phyloP scores from a whole-genome alignment of 768 basidiomycete genomes.

The Suillus discolor region DNA sequence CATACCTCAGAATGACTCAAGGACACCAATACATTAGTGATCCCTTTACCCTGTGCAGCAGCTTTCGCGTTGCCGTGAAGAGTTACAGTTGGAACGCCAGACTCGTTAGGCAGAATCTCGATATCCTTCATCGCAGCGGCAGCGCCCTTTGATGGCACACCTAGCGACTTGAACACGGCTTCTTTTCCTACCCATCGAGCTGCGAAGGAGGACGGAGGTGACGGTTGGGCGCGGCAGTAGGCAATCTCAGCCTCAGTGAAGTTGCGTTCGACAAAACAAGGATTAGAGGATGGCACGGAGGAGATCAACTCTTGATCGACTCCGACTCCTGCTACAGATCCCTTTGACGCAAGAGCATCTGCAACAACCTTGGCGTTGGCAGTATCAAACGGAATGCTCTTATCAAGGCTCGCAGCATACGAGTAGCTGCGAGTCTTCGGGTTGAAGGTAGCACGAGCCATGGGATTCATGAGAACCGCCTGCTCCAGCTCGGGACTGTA shows the following conservation, averaged over 20 bases:
- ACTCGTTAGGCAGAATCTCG: slow-evolving; percentile 81
- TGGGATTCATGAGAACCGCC: slow-evolving; percentile 86
- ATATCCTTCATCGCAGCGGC: slow-evolving; percentile 97
- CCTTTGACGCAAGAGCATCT: slow-evolving; percentile 37
- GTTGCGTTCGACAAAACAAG: slow-evolving; percentile 87
- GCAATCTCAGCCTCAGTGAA: slow-evolving; percentile 87
- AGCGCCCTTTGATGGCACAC: slow-evolving; percentile 88
- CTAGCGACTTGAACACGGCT: slow-evolving; percentile 94
- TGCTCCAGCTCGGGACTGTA: slow-evolving; percentile 85
- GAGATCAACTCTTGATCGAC: slow-evolving; percentile 95
- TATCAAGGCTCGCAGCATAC: slow-evolving; percentile 68
- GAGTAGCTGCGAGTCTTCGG: slow-evolving; percentile 86
- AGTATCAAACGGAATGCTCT: slow-evolving; percentile 52
- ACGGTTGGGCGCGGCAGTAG: slow-evolving; percentile 88
- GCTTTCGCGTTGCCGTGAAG: slow-evolving; percentile 80
- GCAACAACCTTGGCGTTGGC: slow-evolving; percentile 71
- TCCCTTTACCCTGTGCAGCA: slow-evolving; percentile 71
- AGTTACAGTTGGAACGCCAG: slow-evolving; percentile 77
- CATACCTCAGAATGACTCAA: slow-evolving; percentile 91
- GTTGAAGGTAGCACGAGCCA: slow-evolving; percentile 83
- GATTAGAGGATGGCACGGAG: slow-evolving; percentile 86
- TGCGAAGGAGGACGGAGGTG: slow-evolving; percentile 87
- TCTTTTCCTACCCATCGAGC: slow-evolving; percentile 98
- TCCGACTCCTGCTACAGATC: slow-evolving; percentile 73
- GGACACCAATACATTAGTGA: slow-evolving; percentile 78